These are phyloP conservation scores for Flammula alnicola DNA, from an alignment of 1,284 basidiomycete genomes.

Conservation along the genomic window DNA sequence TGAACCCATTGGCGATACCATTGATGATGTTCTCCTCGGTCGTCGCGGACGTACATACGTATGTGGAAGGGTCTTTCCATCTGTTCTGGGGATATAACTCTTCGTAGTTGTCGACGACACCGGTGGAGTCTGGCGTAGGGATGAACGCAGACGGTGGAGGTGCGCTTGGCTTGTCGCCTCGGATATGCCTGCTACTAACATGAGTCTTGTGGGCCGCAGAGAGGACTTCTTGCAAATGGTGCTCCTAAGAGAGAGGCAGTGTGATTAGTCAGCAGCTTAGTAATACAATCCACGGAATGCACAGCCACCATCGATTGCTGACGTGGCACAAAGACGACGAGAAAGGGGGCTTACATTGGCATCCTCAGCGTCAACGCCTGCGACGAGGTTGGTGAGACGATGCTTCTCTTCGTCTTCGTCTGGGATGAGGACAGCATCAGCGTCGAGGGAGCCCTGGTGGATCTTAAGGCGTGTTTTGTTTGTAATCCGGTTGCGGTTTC, in stretches of 20 bases:
- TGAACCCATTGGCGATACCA: conserved; percentile 70
- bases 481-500: conserved; percentile 86
- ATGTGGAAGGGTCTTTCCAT: conserved; percentile 82
- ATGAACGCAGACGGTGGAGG: conserved; percentile 73
- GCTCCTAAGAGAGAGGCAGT: conserved; percentile 68
- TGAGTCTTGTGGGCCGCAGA: conserved; percentile 70
- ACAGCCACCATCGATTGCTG: conserved; percentile 49
- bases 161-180: conserved; percentile 46
- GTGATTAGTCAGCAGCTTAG: conserved; percentile 66
- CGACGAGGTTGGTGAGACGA: conserved; percentile 51
- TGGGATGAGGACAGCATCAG: conserved; percentile 74
- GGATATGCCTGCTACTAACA: conserved; percentile 36
- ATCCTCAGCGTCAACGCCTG: conserved; percentile 85
- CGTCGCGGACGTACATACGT: conserved; percentile 86
- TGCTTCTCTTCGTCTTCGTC: conserved; percentile 86
- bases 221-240: conserved; percentile 88
- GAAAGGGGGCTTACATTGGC: conserved; percentile 72
- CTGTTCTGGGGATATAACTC: conserved; percentile 70
- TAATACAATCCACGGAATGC: conserved; percentile 47
- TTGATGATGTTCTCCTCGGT: conserved; percentile 77
- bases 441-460: conserved; percentile 79
- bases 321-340: conserved; percentile 36
- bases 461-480: conserved; percentile 90
- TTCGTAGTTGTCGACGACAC: conserved; percentile 76
- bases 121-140: conserved; percentile 90